phyloP scores from a whole-genome alignment of 2,329 filamentous ascomycete species.

The Volutella citrinella region DNA sequence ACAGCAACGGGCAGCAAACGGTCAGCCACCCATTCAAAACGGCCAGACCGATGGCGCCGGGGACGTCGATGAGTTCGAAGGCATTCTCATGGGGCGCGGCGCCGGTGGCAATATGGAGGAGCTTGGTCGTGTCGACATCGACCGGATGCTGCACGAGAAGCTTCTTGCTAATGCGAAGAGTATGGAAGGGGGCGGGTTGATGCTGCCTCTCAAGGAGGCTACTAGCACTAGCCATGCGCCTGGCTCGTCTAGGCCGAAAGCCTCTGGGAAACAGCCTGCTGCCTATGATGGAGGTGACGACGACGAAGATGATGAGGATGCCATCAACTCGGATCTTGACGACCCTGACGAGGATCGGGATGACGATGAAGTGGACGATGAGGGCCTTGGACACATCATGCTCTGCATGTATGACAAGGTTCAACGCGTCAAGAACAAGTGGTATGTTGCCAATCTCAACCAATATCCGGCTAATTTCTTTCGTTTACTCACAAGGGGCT shows the following conservation, averaged over 20 bases:
- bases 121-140: constrained; percentile 62
- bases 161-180: constrained; percentile 63
- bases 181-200: constrained; percentile 73
- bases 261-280: constrained; percentile 34
- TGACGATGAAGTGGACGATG: constrained; percentile 85
- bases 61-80: constrained; percentile 54
- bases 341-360: constrained; percentile 84
- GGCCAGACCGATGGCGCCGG: constrained; percentile 71
- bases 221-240: constrained; percentile 28
- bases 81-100: constrained; percentile 57
- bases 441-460: constrained; percentile 46
- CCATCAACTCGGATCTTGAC: constrained; percentile 97
- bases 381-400: constrained; percentile 85
- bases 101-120: constrained; percentile 51
- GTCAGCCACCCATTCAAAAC: constrained; percentile 32
- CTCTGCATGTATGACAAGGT: constrained; percentile 99
- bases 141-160: constrained; percentile 65
- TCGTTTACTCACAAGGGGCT: no score
- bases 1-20: constrained; percentile 33
- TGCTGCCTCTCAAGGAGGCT: constrained; percentile 66
- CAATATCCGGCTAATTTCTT: no score
- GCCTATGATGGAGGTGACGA: constrained; percentile 64
- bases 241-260: constrained; percentile 16
- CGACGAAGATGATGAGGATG: constrained; percentile 77
- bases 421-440: constrained; percentile 98